phyloP scores from a whole-genome alignment of 179 eudicot species.

The Silene vulgaris region DNA sequence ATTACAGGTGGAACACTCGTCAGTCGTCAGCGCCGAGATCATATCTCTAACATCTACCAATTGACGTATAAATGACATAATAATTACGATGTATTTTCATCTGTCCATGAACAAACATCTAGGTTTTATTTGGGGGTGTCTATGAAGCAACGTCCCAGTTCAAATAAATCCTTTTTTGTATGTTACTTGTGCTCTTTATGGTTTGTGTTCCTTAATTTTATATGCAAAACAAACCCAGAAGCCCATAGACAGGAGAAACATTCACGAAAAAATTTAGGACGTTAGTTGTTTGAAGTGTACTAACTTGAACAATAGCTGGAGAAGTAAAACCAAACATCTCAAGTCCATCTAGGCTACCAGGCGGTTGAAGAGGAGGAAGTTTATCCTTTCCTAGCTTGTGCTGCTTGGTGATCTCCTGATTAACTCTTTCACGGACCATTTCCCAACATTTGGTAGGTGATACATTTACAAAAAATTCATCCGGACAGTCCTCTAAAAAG shows the following conservation, averaged over 20 bases:
- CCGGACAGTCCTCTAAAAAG: conserved; percentile 56
- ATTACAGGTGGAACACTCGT: neutral
- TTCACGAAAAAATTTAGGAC: neutral
- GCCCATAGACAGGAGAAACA: neutral
- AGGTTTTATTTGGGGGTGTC: neutral
- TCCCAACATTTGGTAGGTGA: conserved; percentile 91
- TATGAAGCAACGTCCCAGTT: neutral
- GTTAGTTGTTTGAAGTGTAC: neutral
- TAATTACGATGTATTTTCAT: neutral
- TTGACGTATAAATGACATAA: neutral
- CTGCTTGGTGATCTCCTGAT: conserved; percentile 76
- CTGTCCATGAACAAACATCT: neutral
- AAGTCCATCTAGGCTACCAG: conserved; percentile 88
- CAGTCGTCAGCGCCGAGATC: neutral
- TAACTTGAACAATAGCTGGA: conserved; percentile 78
- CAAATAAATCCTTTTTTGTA: no score
- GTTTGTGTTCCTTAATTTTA: neutral
- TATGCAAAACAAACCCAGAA: neutral
- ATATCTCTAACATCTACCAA: neutral
- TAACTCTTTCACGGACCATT: conserved; percentile 82
- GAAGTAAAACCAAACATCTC: conserved; percentile 98
- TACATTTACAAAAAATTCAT: conserved; percentile 67
- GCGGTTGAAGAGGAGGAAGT: conserved; percentile 91
- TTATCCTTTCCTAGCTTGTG: conserved; percentile 67
- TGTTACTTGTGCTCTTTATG: neutral